Evolutionary conservation across 1,284 basidiomycete genomes (phyloP).

Genomic region (Pisolithus thermaeus): DNA sequence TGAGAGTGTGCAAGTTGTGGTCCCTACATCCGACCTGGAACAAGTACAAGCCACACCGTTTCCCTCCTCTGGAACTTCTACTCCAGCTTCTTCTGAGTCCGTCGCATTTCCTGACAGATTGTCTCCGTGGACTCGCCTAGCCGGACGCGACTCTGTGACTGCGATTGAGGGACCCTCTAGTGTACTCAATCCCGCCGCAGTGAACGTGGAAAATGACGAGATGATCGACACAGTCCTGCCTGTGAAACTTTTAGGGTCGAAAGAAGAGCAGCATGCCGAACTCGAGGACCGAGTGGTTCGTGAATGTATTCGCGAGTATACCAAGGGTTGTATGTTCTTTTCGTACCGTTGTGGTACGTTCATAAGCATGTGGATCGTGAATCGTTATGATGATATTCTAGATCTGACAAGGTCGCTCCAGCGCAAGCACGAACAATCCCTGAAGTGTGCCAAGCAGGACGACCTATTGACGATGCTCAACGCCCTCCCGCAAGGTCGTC

Average conservation of each 20-base stretch:
- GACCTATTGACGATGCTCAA: slow-evolving; percentile 53
- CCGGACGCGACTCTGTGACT: slow-evolving; percentile 31
- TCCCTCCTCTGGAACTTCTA: slow-evolving; percentile 50
- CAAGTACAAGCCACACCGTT: slow-evolving; percentile 32
- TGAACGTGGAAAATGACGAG: slow-evolving; percentile 39
- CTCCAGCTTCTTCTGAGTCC: slow-evolving; percentile 46
- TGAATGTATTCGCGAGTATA: slow-evolving; percentile 64
- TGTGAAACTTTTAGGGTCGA: slow-evolving; percentile 47
- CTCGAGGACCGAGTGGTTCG: slow-evolving; percentile 74
- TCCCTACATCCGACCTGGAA: slow-evolving; percentile 25
- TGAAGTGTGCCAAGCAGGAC: slow-evolving; percentile 50
- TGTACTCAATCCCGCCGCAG: slow-evolving; percentile 47
- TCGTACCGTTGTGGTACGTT: slow-evolving; percentile 67
- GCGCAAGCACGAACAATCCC: slow-evolving; percentile 64
- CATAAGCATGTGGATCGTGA: background rate
- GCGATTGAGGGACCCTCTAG: slow-evolving; percentile 14
- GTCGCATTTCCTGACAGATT: slow-evolving; percentile 55
- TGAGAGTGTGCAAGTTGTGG: slow-evolving; percentile 38
- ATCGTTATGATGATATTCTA: slow-evolving; percentile 24
- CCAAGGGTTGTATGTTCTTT: slow-evolving; percentile 78
- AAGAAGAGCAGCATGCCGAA: slow-evolving; percentile 62
- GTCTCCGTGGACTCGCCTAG: slow-evolving; percentile 64
- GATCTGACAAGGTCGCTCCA: slow-evolving; percentile 77
- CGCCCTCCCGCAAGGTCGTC: slow-evolving; percentile 24
- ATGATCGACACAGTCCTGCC: slow-evolving; percentile 52